Evolutionary conservation across 2,329 filamentous ascomycete species (phyloP).

Genomic region (Boeremia lycopersici): DNA sequence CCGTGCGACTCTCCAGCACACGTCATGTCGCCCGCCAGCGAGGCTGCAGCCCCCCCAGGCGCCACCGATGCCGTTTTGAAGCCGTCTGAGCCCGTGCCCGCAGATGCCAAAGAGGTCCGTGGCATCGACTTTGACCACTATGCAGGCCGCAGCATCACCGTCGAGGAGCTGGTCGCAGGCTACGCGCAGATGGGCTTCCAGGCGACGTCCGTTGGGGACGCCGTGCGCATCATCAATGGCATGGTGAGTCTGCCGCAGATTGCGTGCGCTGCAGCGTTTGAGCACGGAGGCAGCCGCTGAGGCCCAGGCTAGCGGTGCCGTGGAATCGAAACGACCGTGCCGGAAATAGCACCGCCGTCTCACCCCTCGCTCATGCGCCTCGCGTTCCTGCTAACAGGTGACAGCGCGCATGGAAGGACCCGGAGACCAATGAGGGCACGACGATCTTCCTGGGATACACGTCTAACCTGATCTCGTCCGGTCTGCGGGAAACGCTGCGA

Average conservation of each 20-base stretch:
- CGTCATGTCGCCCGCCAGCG: slow-evolving; percentile 31
- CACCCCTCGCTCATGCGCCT: slow-evolving; percentile 22
- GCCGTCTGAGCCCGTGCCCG: slow-evolving; percentile 79
- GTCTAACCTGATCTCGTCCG: slow-evolving; percentile 95
- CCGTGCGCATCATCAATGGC: slow-evolving; percentile 88
- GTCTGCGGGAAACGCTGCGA: slow-evolving; percentile 85
- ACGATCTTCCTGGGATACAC: slow-evolving; percentile 98
- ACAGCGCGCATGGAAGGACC: slow-evolving; percentile 79
- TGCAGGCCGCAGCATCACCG: slow-evolving; percentile 76
- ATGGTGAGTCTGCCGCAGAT: slow-evolving; percentile 68
- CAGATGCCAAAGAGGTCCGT: slow-evolving; percentile 77
- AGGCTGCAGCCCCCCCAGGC: slow-evolving; percentile 47
- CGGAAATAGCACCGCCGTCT: slow-evolving; percentile 36
- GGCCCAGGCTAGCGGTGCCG: slow-evolving; percentile 32
- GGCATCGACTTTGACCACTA: slow-evolving; percentile 92
- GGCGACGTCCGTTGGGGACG: slow-evolving; percentile 80
- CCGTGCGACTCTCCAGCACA: slow-evolving; percentile 8
- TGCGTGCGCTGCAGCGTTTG: slow-evolving; percentile 18
- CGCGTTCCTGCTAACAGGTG: slow-evolving; percentile 34
- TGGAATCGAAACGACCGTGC: slow-evolving; percentile 38
- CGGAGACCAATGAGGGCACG: slow-evolving; percentile 77
- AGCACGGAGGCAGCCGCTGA: slow-evolving; percentile 28
- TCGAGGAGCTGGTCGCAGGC: slow-evolving; percentile 78
- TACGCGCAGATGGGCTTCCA: slow-evolving; percentile 90
- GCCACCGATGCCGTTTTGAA: slow-evolving; percentile 82